phyloP scores from a whole-genome alignment of 148 eudicot genomes.

The Agrostemma githago region DNA sequence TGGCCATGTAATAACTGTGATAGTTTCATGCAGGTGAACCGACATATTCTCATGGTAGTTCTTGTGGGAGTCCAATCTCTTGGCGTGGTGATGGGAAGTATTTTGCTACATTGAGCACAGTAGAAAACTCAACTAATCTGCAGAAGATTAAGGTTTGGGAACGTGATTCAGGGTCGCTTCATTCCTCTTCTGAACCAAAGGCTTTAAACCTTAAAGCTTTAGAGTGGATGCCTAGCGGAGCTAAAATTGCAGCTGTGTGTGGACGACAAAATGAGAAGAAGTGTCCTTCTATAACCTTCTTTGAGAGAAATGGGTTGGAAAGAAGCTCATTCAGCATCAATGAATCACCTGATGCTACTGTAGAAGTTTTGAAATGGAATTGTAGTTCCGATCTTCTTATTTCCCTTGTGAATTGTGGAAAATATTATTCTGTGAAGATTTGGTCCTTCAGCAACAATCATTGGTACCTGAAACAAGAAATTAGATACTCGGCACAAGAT shows the following conservation, averaged over 20 bases:
- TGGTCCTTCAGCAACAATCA: slow-evolving; percentile 90
- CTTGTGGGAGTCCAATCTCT: slow-evolving; percentile 47
- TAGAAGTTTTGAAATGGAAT: slow-evolving; percentile 75
- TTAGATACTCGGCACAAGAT: slow-evolving; percentile 59
- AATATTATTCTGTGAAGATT: slow-evolving; percentile 60
- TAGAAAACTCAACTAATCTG: slow-evolving; percentile 34
- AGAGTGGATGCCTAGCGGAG: slow-evolving; percentile 96
- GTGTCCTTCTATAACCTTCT: slow-evolving; percentile 62
- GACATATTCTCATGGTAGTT: slow-evolving; percentile 22
- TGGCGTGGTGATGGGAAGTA: slow-evolving; percentile 98
- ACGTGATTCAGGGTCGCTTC: slow-evolving; percentile 72
- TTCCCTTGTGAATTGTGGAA: slow-evolving; percentile 55
- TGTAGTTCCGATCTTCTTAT: slow-evolving; percentile 81
- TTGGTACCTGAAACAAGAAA: slow-evolving; percentile 93
- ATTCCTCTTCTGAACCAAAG: slow-evolving; percentile 79
- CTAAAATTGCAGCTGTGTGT: slow-evolving; percentile 68
- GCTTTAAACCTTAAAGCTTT: slow-evolving; percentile 44
- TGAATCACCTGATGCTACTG: slow-evolving; percentile 40
- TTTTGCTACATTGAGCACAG: slow-evolving; percentile 71
- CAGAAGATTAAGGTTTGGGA: slow-evolving; percentile 90
- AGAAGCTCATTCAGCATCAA: slow-evolving; percentile 78
- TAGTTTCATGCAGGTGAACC: slow-evolving; percentile 44
- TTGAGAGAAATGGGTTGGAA: slow-evolving; percentile 88
- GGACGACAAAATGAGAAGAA: slow-evolving; percentile 47
- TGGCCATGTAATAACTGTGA: slow-evolving; percentile 4